phyloP scores from a whole-genome alignment of 2,329 filamentous ascomycete genomes.

The Beauveria asiatica region DNA sequence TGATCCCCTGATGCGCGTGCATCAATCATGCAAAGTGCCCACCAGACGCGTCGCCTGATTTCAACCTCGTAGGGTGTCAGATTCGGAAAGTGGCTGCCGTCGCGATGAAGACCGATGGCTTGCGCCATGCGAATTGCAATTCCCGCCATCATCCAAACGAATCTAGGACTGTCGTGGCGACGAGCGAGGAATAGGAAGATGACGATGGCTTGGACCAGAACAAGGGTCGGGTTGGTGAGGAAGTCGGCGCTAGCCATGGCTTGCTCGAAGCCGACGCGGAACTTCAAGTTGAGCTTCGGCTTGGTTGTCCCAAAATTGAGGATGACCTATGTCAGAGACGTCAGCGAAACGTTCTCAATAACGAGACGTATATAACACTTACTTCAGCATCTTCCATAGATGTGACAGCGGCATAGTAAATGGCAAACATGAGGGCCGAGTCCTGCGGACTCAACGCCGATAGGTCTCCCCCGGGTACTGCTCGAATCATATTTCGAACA shows the following conservation, averaged over 20 bases:
- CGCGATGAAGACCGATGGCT: constrained; percentile 48
- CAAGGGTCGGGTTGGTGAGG: constrained; percentile 48
- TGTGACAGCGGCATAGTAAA: constrained; percentile 47
- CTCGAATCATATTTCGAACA: constrained; percentile 29
- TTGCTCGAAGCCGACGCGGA: constrained; percentile 48
- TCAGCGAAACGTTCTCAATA: background rate
- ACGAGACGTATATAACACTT: constrained; percentile 15
- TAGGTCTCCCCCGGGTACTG: constrained; percentile 23
- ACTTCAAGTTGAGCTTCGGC: constrained; percentile 34
- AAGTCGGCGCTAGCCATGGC: constrained; percentile 55
- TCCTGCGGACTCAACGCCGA: constrained; percentile 30
- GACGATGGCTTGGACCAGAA: constrained; percentile 52
- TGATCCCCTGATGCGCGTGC: constrained; percentile 52
- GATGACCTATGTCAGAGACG: constrained; percentile 30
- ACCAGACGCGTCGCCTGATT: constrained; percentile 55
- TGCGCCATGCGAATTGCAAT: constrained; percentile 49
- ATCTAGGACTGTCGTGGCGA: constrained; percentile 41
- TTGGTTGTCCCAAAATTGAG: constrained; percentile 43
- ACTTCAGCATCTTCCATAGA: constrained; percentile 52
- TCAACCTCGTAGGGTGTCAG: constrained; percentile 53
- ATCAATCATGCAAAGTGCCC: constrained; percentile 52
- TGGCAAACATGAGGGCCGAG: constrained; percentile 47
- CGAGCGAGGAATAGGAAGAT: constrained; percentile 49
- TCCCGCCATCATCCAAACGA: constrained; percentile 56
- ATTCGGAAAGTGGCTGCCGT: constrained; percentile 41